Conservation (phyloP, 1,139 yeast genomes). For the Zygoascus hellenicus region DNA sequence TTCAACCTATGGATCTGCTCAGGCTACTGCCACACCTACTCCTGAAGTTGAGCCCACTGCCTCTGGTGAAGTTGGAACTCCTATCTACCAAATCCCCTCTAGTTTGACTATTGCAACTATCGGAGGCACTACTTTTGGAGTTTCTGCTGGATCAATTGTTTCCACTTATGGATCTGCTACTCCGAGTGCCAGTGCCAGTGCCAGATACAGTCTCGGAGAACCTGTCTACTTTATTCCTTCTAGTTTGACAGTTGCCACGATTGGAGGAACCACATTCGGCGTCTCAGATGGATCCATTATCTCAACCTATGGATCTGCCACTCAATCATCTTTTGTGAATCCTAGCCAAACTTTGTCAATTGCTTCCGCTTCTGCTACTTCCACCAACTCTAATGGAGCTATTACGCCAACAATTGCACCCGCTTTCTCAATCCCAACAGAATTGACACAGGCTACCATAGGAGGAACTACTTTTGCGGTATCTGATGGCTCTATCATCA, state of each 20-base stretch:
- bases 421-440: conserved; percentile 9
- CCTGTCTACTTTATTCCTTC: conserved; percentile 11
- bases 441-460: conserved; percentile 13
- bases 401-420: conserved; percentile 4
- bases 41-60: neutral
- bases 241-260: conserved; percentile 13
- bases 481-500: conserved; percentile 5
- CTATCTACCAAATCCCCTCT: conserved; percentile 11
- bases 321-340: neutral
- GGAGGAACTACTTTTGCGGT: conserved; percentile 13
- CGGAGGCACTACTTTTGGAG: conserved; percentile 11
- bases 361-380: neutral
- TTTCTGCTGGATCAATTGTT: conserved; percentile 7
- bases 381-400: neutral
- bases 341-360: neutral
- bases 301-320: neutral
- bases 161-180: neutral
- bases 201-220: conserved; percentile 10
- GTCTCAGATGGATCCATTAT: conserved; percentile 10
- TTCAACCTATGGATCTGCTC: neutral
- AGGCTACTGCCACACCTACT: neutral
- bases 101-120: conserved; percentile 14
- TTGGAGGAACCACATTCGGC: conserved; percentile 11
- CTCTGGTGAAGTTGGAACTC: conserved; percentile 11
- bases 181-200: neutral